phyloP scores from a whole-genome alignment of 2,329 filamentous ascomycete genomes.

The Monosporascus sp. region DNA sequence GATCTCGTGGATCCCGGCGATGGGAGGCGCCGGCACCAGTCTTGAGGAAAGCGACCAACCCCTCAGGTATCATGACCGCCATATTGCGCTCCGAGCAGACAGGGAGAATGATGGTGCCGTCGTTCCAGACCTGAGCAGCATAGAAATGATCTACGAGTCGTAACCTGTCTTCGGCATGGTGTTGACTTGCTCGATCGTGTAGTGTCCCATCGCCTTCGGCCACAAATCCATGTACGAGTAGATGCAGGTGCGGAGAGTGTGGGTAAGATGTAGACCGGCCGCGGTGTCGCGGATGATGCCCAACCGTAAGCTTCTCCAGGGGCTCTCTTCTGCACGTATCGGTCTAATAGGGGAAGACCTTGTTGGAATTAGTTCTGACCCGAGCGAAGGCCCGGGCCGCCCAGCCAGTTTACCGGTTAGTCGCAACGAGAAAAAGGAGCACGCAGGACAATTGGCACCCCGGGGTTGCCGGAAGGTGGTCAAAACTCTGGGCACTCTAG shows the following conservation, averaged over 20 bases:
- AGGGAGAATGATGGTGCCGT: slow-evolving; percentile 30
- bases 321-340: slow-evolving; percentile 28
- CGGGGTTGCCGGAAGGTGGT: slow-evolving; percentile 36
- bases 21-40: slow-evolving; percentile 29
- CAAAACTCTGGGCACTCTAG: slow-evolving; percentile 32
- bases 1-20: slow-evolving; percentile 44
- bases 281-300: slow-evolving; percentile 23
- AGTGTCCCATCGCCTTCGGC: slow-evolving; percentile 28
- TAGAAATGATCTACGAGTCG: slow-evolving; percentile 38
- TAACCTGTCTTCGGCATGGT: slow-evolving; percentile 41
- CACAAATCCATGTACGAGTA: slow-evolving; percentile 31
- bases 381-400: slow-evolving; percentile 32
- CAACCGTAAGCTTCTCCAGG: slow-evolving; percentile 24
- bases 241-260: slow-evolving; percentile 30
- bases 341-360: slow-evolving; percentile 30
- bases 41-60: slow-evolving; percentile 31
- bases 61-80: slow-evolving; percentile 30
- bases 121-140: slow-evolving; percentile 50
- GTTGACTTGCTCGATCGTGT: slow-evolving; percentile 40
- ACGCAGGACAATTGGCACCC: slow-evolving; percentile 30
- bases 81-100: slow-evolving; percentile 29
- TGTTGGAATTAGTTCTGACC: slow-evolving; percentile 32
- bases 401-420: slow-evolving; percentile 35
- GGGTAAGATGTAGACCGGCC: slow-evolving; percentile 29
- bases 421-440: slow-evolving; percentile 36